These are phyloP conservation scores for Rhizophlyctis rosea DNA, from an alignment of 192 early-diverging fungal species.

Conservation along the genomic window DNA sequence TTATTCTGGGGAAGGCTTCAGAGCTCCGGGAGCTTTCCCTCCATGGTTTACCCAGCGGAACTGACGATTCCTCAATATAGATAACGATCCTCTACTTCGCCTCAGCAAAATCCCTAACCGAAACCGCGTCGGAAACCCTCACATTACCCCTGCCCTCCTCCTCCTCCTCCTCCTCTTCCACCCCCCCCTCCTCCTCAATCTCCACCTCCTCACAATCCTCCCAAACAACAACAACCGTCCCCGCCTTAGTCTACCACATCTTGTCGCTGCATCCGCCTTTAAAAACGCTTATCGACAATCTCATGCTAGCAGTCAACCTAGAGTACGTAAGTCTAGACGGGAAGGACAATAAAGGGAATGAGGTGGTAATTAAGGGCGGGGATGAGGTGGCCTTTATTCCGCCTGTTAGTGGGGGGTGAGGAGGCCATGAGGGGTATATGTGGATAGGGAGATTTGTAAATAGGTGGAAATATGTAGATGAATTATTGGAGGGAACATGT, in stretches of 20 bases:
- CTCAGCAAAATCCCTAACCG: slow-evolving; percentile 48
- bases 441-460: too few species aligned
- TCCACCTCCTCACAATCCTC: slow-evolving; percentile 20
- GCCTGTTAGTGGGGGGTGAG: slow-evolving; percentile 66
- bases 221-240: neutral
- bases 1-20: too few species aligned
- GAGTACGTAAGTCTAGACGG: slow-evolving; percentile 57
- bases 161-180: slow-evolving; percentile 1
- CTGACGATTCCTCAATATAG: slow-evolving; percentile 26
- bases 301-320: slow-evolving; percentile 62
- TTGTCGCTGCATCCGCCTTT: slow-evolving; percentile 38
- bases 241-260: slow-evolving; percentile 15
- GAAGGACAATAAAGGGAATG: slow-evolving; percentile 10
- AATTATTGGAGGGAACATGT: too few species aligned
- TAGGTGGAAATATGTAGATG: too few species aligned
- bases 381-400: slow-evolving; percentile 66
- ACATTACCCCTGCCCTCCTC: slow-evolving; percentile 30
- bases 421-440: too few species aligned
- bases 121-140: slow-evolving; percentile 32
- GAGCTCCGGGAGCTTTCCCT: too few species aligned
- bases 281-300: slow-evolving; percentile 34
- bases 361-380: slow-evolving; percentile 42
- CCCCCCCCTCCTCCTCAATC: too few species aligned
- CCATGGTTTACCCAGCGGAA: too few species aligned
- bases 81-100: slow-evolving; percentile 65